Conservation (phyloP, 2,329 filamentous ascomycete genomes). For the Fusarium metavorans region DNA sequence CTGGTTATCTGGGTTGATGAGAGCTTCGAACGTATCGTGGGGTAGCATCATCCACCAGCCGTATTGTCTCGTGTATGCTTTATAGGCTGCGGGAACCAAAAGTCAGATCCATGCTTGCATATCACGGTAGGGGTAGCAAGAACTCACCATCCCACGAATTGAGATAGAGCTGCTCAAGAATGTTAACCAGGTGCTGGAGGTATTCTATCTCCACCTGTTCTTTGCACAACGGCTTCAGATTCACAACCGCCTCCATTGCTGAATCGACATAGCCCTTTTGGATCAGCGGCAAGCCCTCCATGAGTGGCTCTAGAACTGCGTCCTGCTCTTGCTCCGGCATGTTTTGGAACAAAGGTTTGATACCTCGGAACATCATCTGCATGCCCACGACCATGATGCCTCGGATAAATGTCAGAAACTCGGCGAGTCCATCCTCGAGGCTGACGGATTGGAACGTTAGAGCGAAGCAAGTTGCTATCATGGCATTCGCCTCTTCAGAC, state of each 20-base stretch:
- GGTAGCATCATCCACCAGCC: conserved; percentile 70
- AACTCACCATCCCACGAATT: conserved; percentile 65
- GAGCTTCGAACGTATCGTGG: conserved; percentile 62
- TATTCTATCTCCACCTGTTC: conserved; percentile 60
- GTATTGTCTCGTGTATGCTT: conserved; percentile 63
- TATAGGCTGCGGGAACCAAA: conserved; percentile 55
- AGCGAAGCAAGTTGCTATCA: conserved; percentile 70
- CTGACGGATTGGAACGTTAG: conserved; percentile 70
- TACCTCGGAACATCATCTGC: conserved; percentile 64
- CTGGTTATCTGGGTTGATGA: conserved; percentile 62
- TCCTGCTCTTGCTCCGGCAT: conserved; percentile 57
- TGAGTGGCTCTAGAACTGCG: conserved; percentile 56
- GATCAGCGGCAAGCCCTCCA: conserved; percentile 61
- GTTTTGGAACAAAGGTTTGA: conserved; percentile 63
- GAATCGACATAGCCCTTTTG: conserved; percentile 58
- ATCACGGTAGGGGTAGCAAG: neutral
- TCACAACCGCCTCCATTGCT: conserved; percentile 58
- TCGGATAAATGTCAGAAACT: conserved; percentile 71
- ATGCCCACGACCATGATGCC: conserved; percentile 67
- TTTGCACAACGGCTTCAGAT: conserved; percentile 58
- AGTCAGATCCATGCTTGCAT: conserved; percentile 6
- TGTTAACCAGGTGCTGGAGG: conserved; percentile 57
- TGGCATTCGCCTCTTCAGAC: conserved; percentile 68
- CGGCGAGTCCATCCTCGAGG: conserved; percentile 68
- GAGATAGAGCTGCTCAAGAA: conserved; percentile 64